Evolutionary conservation across 164 flowering plant species (phyloP), one percentile per base, ranked within the genome.

Genomic region (Aristolochia contorta): DNA sequence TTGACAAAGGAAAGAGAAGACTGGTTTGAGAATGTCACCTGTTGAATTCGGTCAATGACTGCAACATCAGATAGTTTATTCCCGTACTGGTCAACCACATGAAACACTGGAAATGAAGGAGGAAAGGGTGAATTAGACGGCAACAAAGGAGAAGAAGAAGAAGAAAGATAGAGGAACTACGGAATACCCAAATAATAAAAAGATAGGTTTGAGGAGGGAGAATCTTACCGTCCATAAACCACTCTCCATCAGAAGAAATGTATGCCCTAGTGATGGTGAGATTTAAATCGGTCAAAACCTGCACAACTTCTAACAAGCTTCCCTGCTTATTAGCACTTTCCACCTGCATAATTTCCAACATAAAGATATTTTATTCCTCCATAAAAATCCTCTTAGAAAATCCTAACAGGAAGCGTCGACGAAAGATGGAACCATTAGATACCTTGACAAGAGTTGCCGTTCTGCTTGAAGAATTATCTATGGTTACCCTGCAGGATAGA

Each of bases 141-240:
- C 37, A 18, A 66, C 8, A 53, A 12, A 23, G 41, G 13, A 46
- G 46, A 21, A n/a, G 27, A 51, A 47, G 53, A 8, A 46, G 49
- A 57, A n/a, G 12, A 20, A 22, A 19, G 49, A 57, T 52, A 16
- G 15, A 27, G 12, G 22, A 45, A 51, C 15, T 2, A 13, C 12
- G 25, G 8, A 59, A 59, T 21, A 15, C n/a, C 22, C 20, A 16
- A 37, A 10, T 37, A 37, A 37, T 37, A 37, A 37, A 10, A 37
- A 7, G 43, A 37, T 7, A 8, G 9, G 3, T 37, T 10, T 56
- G 16, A 24, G 23, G 49, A 52, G 54, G 13, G 14, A 43, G 15
- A 65, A 57, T 4, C 72, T 20, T 72, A 84, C 94, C 94, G 68
- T 87, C 91, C 94, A 87, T 87, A 71, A 87, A 87, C 90, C 90